These are phyloP conservation scores for Hippophae gyantsensis DNA, from an alignment of 306 rosid genomes.

Conservation along the genomic window DNA sequence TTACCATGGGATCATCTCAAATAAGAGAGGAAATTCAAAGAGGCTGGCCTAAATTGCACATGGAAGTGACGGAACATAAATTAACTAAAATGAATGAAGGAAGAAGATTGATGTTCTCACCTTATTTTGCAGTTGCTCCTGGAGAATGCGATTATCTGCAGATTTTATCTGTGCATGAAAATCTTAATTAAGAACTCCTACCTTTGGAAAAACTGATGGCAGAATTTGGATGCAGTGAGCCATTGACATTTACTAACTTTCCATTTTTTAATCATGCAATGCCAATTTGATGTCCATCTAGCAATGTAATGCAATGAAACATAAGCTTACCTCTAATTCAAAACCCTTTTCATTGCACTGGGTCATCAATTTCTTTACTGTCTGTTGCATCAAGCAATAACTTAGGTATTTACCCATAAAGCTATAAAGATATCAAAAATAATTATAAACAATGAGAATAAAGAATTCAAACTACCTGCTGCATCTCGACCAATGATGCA, in stretches of 20 bases:
- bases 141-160: slow-evolving; percentile 92
- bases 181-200: background rate
- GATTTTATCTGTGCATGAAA: slow-evolving; percentile 59
- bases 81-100: background rate
- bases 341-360: slow-evolving; percentile 88
- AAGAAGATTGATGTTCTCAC: slow-evolving; percentile 24
- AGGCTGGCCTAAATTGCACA: slow-evolving; percentile 3
- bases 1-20: background rate
- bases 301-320: slow-evolving; percentile 12
- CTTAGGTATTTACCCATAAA: background rate
- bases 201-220: background rate
- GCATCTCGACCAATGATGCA: slow-evolving; percentile 88
- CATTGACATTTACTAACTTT: no score
- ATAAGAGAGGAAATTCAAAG: slow-evolving; percentile 8
- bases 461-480: slow-evolving; percentile 53
- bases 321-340: slow-evolving; percentile 80
- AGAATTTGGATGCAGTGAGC: no score
- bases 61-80: background rate
- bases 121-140: slow-evolving; percentile 88
- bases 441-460: background rate
- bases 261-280: no score
- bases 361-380: slow-evolving; percentile 69
- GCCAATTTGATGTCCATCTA: slow-evolving; percentile 8
- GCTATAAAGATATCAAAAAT: background rate
- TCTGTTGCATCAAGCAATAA: slow-evolving; percentile 42